phyloP scores from a whole-genome alignment of 2,329 filamentous ascomycete species.

The Pestalotiopsis sp. region DNA sequence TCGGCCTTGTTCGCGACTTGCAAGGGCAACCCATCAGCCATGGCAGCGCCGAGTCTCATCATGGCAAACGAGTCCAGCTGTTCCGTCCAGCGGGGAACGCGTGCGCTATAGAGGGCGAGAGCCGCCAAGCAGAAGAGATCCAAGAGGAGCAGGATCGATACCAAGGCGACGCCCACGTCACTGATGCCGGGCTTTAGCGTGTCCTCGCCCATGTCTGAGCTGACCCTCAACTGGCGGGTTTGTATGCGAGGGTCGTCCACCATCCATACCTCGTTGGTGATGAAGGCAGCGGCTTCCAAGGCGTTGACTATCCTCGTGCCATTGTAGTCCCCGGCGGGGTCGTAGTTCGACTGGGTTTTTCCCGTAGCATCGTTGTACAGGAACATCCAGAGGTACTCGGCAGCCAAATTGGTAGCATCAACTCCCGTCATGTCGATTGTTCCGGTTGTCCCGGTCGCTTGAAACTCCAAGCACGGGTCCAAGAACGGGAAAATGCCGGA shows the following conservation, averaged over 20 bases:
- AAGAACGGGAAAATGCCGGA: neutral
- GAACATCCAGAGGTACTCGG: neutral
- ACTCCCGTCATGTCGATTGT: neutral
- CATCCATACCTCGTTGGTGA: neutral
- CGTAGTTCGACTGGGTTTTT: neutral
- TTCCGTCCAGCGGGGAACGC: neutral
- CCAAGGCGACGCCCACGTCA: neutral
- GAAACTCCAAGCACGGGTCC: neutral
- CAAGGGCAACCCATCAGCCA: neutral
- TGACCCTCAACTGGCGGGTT: neutral
- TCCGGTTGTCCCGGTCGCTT: neutral
- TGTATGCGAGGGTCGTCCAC: neutral
- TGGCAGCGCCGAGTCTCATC: neutral
- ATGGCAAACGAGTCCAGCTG: neutral
- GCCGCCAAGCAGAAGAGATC: neutral
- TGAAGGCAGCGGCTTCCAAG: neutral
- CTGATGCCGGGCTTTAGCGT: neutral
- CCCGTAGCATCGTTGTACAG: neutral
- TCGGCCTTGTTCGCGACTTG: neutral
- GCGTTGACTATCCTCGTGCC: neutral
- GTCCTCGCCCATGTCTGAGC: neutral
- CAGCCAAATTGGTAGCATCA: neutral
- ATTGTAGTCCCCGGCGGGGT: neutral
- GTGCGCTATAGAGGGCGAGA: neutral
- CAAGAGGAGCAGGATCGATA: neutral